Evolutionary conservation across 371 early-diverging fungal genomes (phyloP), one percentile per base, ranked within the genome.

Genomic region (Apophysomyces variabilis): DNA sequence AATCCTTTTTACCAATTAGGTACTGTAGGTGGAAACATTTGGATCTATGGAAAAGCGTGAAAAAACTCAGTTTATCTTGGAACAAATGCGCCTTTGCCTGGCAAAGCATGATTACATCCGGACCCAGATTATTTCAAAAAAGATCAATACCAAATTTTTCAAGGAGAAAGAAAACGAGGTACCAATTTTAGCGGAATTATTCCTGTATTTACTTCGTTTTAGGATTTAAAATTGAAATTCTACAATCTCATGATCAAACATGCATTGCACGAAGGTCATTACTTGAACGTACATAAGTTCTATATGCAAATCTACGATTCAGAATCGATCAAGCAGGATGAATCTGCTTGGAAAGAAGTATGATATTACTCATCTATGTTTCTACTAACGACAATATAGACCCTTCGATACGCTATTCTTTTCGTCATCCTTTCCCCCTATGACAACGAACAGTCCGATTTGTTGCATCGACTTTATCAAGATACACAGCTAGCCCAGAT

Each of bases 41-140:
- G 99, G 99, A 35, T 96, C 96, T 5, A 96, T 99, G 97, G 97
- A 98, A 63, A 91, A 92, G 73, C 91, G 97, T 59, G 97, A 97
- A 73, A 99, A 99, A 85, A 96, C 96, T 1, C 97, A 97, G 60
- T 99, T 99, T 76, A 96, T 99, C 64, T 76, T 99, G 57, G 98
- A 98, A 74, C 98, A 99, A 77, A 96, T 99, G 94, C 90, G 99
- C 50, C 84, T 99, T 37, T 93, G 93, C 69, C 77, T 99, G 44
- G 91, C 92, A 41, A 96, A 93, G 83, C 88, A 89, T 56, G 99
- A 99, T 75, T 97, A 92, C 70, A 85, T 91, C 14, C 84, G 96
- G 39, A 93, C 92, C 66, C 95, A 96, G 66, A 95, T 99, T 60
- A 95, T 97, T 63, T 91, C 93, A 75, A 90, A 90, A 66, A 98